Conservation (phyloP, 2,329 filamentous ascomycete species). For the Monosporascus sp. region DNA sequence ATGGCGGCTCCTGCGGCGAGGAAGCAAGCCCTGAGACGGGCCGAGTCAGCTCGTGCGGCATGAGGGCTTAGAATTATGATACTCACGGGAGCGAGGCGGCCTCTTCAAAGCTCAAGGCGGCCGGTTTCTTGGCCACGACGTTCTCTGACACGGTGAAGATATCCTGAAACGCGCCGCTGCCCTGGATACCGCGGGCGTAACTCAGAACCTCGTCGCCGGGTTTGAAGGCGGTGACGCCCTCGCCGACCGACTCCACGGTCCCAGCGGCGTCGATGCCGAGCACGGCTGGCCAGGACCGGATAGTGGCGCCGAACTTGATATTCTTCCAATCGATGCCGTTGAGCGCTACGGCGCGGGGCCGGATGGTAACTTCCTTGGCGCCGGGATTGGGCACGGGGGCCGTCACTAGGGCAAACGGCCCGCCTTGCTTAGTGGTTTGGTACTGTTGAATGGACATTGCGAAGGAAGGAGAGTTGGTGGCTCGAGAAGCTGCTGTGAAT, state of each 20-base stretch:
- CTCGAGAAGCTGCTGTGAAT: too few relatives aligned
- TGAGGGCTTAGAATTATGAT: too few relatives aligned
- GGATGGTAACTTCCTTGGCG: constrained; percentile 26
- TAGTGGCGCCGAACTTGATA: constrained; percentile 20
- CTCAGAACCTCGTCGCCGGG: constrained; percentile 26
- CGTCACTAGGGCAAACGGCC: constrained; percentile 9
- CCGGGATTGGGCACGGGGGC: constrained; percentile 18
- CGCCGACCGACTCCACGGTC: constrained; percentile 27
- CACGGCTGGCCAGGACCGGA: constrained; percentile 26
- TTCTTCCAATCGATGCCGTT: constrained; percentile 31
- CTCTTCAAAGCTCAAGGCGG: constrained; percentile 23
- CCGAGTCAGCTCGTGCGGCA: background rate
- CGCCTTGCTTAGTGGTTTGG: constrained; percentile 7
- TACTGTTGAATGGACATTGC: constrained; percentile 10
- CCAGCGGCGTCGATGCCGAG: constrained; percentile 31
- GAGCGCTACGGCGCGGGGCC: constrained; percentile 25
- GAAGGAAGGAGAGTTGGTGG: too few relatives aligned
- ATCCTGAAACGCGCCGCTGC: constrained; percentile 23
- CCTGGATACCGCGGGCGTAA: constrained; percentile 2
- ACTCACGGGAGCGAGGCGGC: constrained; percentile 26
- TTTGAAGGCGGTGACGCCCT: constrained; percentile 21
- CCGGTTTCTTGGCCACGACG: constrained; percentile 23
- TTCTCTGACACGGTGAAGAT: constrained; percentile 14
- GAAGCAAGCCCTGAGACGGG: constrained; percentile 15
- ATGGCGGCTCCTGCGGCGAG: constrained; percentile 18